Conservation (phyloP, 164 flowering plant species). For the grape (Vitis vinifera) region ASM3070453v1 NC_081808.1:6648001-6648500, state of each 20-base stretch:
- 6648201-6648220: conserved; percentile 73
- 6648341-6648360: conserved; percentile 4
- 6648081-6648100: conserved; percentile 34
- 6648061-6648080: conserved; percentile 30
- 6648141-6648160: conserved; percentile 84
- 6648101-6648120: conserved; percentile 78
- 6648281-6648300: conserved; percentile 65
- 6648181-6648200: conserved; percentile 60
- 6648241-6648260: conserved; percentile 42
- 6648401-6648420: conserved; percentile 76
- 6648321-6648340: neutral
- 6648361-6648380: neutral
- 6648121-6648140: conserved; percentile 64
- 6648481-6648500: conserved; percentile 62
- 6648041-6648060: conserved; percentile 24
- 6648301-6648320: neutral
- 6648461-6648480: conserved; percentile 75
- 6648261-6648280: conserved; percentile 70
- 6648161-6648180: conserved; percentile 79
- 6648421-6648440: conserved; percentile 95
- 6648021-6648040: conserved; percentile 5
- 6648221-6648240: conserved; percentile 37
- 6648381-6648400: neutral
- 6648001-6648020: neutral
- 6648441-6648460: conserved; percentile 83